phyloP scores from a whole-genome alignment of 139 green algal species.

The Bryopsis sp. region DNA sequence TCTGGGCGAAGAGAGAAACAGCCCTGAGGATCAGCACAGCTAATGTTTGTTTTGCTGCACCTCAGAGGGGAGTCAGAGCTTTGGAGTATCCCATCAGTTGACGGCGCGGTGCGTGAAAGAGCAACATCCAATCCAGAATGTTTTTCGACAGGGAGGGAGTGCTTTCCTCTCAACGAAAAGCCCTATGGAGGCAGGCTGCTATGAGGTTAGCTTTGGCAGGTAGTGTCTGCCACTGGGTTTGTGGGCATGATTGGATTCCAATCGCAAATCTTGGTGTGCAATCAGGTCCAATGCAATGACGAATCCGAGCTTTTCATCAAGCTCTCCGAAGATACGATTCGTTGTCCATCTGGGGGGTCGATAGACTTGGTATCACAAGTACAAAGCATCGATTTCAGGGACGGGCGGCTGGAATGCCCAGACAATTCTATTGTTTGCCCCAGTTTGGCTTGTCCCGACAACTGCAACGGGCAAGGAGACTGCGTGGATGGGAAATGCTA shows the following conservation, averaged over 20 bases:
- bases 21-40: too few relatives aligned
- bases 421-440: neutral
- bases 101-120: too few relatives aligned
- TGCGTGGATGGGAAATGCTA: neutral
- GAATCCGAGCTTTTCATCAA: neutral
- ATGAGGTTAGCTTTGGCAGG: too few relatives aligned
- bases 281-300: neutral
- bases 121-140: too few relatives aligned
- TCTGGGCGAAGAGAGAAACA: neutral
- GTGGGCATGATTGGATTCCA: neutral
- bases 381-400: neutral
- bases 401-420: neutral
- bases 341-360: neutral
- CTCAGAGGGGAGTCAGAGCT: too few relatives aligned
- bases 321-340: neutral
- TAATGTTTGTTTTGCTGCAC: too few relatives aligned
- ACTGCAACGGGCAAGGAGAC: neutral
- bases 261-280: neutral
- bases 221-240: neutral
- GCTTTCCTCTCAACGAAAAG: too few relatives aligned
- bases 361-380: neutral
- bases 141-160: too few relatives aligned
- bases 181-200: too few relatives aligned
- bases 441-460: neutral
- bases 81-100: too few relatives aligned